Evolutionary conservation across 768 basidiomycete genomes (phyloP).

Genomic region (Boletus pseudo-olivaceus): DNA sequence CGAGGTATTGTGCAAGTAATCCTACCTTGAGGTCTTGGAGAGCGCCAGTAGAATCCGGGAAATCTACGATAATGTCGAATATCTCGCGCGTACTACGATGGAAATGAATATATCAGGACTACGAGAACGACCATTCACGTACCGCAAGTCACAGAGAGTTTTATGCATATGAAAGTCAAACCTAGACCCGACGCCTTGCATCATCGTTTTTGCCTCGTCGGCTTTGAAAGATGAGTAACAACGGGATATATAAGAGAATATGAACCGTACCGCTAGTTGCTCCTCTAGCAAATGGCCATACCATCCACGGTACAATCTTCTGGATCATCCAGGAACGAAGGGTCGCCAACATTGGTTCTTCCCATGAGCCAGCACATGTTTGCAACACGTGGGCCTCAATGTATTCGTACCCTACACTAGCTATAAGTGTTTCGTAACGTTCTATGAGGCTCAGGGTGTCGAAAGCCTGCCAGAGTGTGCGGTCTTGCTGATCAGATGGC

Average conservation of each 20-base stretch:
- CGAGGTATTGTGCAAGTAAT: neutral
- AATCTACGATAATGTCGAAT: constrained; percentile 95
- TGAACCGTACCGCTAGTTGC: constrained; percentile 49
- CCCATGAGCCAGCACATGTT: constrained; percentile 70
- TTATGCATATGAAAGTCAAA: constrained; percentile 95
- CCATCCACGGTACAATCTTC: constrained; percentile 82
- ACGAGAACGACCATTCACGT: constrained; percentile 20
- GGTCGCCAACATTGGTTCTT: constrained; percentile 53
- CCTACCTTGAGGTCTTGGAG: constrained; percentile 79
- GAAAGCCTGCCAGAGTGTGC: constrained; percentile 54
- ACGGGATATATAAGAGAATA: constrained; percentile 2
- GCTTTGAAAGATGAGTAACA: constrained; percentile 35
- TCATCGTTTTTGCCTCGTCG: constrained; percentile 66
- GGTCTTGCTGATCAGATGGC: constrained; percentile 31
- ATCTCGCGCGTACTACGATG: constrained; percentile 68
- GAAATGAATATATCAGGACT: neutral
- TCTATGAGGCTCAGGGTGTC: constrained; percentile 73
- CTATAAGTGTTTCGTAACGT: constrained; percentile 79
- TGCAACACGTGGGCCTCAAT: constrained; percentile 72
- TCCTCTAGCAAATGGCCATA: constrained; percentile 70
- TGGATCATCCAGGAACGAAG: constrained; percentile 76
- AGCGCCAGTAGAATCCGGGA: constrained; percentile 81
- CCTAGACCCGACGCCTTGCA: constrained; percentile 73
- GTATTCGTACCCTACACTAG: constrained; percentile 79
- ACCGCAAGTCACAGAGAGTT: constrained; percentile 85